Conservation (phyloP, 148 eudicot genomes). For the Cornus controversa region DNA sequence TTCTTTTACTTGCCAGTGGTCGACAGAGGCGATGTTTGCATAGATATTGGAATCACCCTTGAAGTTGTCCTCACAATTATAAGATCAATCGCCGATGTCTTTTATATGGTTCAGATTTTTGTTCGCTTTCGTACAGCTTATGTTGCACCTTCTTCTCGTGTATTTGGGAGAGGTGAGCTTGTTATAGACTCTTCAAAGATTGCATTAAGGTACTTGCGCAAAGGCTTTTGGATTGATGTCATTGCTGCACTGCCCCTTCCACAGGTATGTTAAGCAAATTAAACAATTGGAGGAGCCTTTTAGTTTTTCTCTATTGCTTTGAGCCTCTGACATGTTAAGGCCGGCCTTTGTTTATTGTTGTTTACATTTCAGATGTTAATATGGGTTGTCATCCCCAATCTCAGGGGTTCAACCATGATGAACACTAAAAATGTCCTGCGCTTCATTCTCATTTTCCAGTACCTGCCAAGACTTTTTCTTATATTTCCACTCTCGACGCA, state of each 20-base stretch:
- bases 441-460: conserved; percentile 59
- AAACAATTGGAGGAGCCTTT: too few relatives aligned
- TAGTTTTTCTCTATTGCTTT: not conserved
- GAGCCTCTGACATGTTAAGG: not conserved
- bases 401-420: conserved; percentile 60
- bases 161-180: conserved; percentile 85
- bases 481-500: conserved; percentile 62
- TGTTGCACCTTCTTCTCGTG: conserved; percentile 79
- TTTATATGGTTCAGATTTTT: conserved; percentile 61
- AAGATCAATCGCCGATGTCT: conserved; percentile 54
- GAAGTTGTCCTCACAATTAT: conserved; percentile 50
- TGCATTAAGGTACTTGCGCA: conserved; percentile 49
- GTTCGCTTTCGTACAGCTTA: conserved; percentile 78
- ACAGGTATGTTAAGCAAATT: conserved; percentile 44
- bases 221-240: conserved; percentile 57
- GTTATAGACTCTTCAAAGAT: conserved; percentile 62
- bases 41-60: conserved; percentile 41
- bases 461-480: conserved; percentile 52
- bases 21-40: conserved; percentile 37
- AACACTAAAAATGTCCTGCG: conserved; percentile 64
- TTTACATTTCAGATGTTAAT: conserved; percentile 48
- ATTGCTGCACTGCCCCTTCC: conserved; percentile 82
- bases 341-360: not conserved
- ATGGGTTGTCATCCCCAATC: conserved; percentile 63
- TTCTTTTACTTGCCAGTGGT: conserved; percentile 68